Percentiles rank a stretch among this genome's conserved stretches.
Evolutionary conservation across 2,329 filamentous ascomycete species (phyloP).

Genomic region (Colletotrichum salicis): DNA sequence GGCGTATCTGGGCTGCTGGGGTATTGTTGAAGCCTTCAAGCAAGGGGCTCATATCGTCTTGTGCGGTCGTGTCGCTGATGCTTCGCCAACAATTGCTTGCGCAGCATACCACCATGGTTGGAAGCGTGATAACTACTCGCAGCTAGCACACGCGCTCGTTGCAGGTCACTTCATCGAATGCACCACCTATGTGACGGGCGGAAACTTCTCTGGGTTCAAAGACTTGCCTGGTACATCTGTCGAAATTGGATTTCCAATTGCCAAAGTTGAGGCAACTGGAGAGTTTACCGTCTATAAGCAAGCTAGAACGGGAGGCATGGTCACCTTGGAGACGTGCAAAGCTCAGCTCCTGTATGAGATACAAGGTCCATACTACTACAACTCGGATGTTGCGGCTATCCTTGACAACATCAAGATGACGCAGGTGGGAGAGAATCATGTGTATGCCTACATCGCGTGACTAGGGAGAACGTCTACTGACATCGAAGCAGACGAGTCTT

Average conservation of each 20-base stretch:
- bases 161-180: constrained; percentile 63
- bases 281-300: constrained; percentile 49
- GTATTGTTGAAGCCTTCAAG: constrained; percentile 54
- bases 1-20: constrained; percentile 61
- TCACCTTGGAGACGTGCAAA: constrained; percentile 46
- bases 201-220: constrained; percentile 62
- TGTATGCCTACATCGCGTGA: neutral
- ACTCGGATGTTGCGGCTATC: constrained; percentile 55
- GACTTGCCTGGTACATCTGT: constrained; percentile 1
- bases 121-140: constrained; percentile 54
- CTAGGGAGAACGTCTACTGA: neutral
- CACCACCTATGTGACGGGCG: constrained; percentile 61
- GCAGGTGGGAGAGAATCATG: constrained; percentile 49
- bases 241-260: constrained; percentile 60
- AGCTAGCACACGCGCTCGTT: constrained; percentile 57
- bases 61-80: constrained; percentile 56
- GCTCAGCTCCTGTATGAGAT: constrained; percentile 58
- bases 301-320: constrained; percentile 46
- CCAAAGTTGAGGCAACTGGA: constrained; percentile 57
- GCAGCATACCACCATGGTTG: constrained; percentile 64
- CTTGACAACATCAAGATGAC: constrained; percentile 55
- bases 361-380: constrained; percentile 56
- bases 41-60: constrained; percentile 55
- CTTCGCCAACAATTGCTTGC: constrained; percentile 60
- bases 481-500: constrained; percentile 10